Evolutionary conservation across 345 rosid genomes (phyloP), one percentile per base, ranked within the genome.

Genomic region (Nephelium lappaceum): DNA sequence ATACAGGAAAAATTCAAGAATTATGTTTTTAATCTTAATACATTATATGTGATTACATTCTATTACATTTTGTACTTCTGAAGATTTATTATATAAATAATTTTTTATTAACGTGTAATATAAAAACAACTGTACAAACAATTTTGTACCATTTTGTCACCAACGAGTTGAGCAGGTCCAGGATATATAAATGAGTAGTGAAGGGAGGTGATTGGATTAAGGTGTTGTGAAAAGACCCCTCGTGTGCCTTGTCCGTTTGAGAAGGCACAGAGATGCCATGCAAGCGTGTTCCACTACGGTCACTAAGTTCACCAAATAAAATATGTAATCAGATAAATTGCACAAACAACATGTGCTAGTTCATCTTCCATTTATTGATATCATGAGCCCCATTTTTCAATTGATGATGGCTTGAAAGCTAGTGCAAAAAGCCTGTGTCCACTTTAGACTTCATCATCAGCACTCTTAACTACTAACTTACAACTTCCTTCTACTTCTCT

Each of bases 251-350:
- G 66, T 42, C 83, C 39, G 39, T 64, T 42, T 49, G 45, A 53
- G 14, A 39, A 43, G 75, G 68, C 31, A 76, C 74, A 38, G n/a
- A 72, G 53, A 80, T 78, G 84, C 71, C 77, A 63, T 85, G 81
- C 89, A 73, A 83, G 72, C 82, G 88, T 89, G 89, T 76, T 84
- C 89, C 89, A 87, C 87, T 85, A 83, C 12, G 62, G 72, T 76
- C 85, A 78, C 82, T 77, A 71, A 45, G 18, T 41, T 45, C 38
- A 64, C 18, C 38, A 10, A 42, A 67, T 7, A 58, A 74, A 55
- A 12, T 16, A 25, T 1, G 18, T 14, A 5, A 51, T 11, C 15
- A 39, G 27, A 80, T 66, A 68, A 73, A 36, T 16, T 12, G 66
- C 66, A 79, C 55, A 62, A 39, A 58, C 21, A 18, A 31, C 25